phyloP scores from a whole-genome alignment of 768 basidiomycete genomes.

The Lentinula boryana region DNA sequence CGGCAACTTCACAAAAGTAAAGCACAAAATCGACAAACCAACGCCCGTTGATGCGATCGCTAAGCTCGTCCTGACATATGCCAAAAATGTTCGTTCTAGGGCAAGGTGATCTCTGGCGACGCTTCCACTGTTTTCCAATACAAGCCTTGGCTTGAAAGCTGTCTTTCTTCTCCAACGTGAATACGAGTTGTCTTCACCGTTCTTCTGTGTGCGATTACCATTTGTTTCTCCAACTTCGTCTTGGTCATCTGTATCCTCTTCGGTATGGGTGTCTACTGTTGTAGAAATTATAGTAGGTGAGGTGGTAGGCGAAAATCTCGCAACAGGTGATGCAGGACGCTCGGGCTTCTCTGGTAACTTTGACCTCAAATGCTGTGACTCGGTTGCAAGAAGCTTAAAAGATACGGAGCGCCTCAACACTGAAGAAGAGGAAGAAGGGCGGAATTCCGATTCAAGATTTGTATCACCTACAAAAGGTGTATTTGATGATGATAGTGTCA shows the following conservation, averaged over 20 bases:
- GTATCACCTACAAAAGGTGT: not conserved
- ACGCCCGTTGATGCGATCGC: conserved; percentile 48
- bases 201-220: not conserved
- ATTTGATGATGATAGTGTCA: not conserved
- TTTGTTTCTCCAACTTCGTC: not conserved
- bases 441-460: not conserved
- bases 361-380: not conserved
- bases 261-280: not conserved
- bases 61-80: conserved; percentile 47
- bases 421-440: not conserved
- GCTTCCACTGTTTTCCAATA: conserved; percentile 41
- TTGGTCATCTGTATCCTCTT: not conserved
- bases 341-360: not conserved
- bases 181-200: not conserved
- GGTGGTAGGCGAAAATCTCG: not conserved
- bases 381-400: not conserved
- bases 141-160: conserved; percentile 11
- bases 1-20: not conserved
- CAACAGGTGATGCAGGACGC: not conserved
- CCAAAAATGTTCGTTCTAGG: conserved; percentile 46
- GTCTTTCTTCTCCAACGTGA: not conserved
- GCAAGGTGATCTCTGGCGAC: conserved; percentile 52
- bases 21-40: conserved; percentile 9
- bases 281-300: not conserved
- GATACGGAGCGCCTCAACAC: not conserved